phyloP scores from a whole-genome alignment of 257 asterid species.

The Ocimum tenuiflorum region DNA sequence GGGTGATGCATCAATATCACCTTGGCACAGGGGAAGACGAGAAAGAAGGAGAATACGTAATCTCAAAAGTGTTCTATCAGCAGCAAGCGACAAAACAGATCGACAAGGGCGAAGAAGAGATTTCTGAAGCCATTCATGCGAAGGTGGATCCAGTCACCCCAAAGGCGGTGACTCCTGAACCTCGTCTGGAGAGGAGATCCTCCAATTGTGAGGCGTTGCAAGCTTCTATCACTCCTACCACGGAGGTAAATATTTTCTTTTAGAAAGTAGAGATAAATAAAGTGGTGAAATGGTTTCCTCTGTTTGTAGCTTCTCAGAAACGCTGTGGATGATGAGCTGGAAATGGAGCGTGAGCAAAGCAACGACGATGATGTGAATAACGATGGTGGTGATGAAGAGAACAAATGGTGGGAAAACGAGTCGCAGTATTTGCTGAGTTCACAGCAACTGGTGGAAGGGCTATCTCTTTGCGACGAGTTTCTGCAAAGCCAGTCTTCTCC shows the following conservation, averaged over 20 bases:
- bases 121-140: slow-evolving; percentile 27
- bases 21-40: slow-evolving; percentile 86
- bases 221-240: slow-evolving; percentile 22
- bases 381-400: slow-evolving; percentile 32
- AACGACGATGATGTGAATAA: slow-evolving; percentile 24
- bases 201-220: slow-evolving; percentile 22
- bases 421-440: slow-evolving; percentile 61
- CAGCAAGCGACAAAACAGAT: slow-evolving; percentile 59
- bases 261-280: not conserved
- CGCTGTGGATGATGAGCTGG: slow-evolving; percentile 31
- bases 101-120: slow-evolving; percentile 50
- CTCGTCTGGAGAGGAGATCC: slow-evolving; percentile 39
- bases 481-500: slow-evolving; percentile 86
- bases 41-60: slow-evolving; percentile 70
- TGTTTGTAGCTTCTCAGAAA: slow-evolving; percentile 32
- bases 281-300: slow-evolving; percentile 1
- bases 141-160: slow-evolving; percentile 81
- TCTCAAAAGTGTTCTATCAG: slow-evolving; percentile 89
- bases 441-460: slow-evolving; percentile 86
- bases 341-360: slow-evolving; percentile 26
- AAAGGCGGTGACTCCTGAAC: slow-evolving; percentile 64
- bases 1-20: slow-evolving; percentile 99
- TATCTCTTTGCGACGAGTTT: slow-evolving; percentile 69
- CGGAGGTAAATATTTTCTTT: slow-evolving; percentile 18
- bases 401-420: slow-evolving; percentile 78